phyloP scores from a whole-genome alignment of 768 basidiomycete genomes.

The Suillus alpinus region DNA sequence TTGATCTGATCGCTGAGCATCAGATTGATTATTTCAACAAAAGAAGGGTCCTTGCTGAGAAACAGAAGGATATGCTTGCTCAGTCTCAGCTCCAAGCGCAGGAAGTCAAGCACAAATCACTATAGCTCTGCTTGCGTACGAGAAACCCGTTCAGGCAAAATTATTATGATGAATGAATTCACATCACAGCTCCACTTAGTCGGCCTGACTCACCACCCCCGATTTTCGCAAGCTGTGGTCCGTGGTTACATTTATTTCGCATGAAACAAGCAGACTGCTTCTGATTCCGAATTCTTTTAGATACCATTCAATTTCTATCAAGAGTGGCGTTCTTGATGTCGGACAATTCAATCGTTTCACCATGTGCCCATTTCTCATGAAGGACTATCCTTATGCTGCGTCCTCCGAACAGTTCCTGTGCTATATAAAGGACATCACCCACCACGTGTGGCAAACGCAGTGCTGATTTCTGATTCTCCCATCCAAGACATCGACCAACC shows the following conservation, averaged over 20 bases:
- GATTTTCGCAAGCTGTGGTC: background rate
- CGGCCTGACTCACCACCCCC: background rate
- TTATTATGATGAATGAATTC: background rate
- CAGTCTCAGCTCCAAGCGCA: conserved; percentile 39
- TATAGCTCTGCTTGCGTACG: conserved; percentile 1
- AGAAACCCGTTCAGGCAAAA: background rate
- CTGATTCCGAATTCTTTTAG: background rate
- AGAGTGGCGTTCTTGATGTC: background rate
- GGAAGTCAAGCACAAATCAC: conserved; percentile 23
- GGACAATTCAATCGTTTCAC: background rate
- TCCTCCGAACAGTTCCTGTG: background rate
- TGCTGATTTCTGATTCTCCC: background rate
- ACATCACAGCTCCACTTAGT: background rate
- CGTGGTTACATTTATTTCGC: background rate
- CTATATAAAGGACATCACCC: background rate
- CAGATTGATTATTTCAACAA: conserved; percentile 97
- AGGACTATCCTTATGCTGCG: background rate
- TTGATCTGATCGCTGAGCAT: background rate
- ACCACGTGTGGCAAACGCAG: background rate
- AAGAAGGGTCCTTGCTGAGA: conserved; percentile 76
- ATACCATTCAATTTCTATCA: background rate
- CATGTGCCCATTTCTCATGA: background rate
- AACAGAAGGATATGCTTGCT: conserved; percentile 70
- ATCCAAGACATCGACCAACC: background rate
- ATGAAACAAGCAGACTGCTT: background rate